Conservation (phyloP, 2,329 filamentous ascomycete species). For the Fusarium drepaniforme region DNA sequence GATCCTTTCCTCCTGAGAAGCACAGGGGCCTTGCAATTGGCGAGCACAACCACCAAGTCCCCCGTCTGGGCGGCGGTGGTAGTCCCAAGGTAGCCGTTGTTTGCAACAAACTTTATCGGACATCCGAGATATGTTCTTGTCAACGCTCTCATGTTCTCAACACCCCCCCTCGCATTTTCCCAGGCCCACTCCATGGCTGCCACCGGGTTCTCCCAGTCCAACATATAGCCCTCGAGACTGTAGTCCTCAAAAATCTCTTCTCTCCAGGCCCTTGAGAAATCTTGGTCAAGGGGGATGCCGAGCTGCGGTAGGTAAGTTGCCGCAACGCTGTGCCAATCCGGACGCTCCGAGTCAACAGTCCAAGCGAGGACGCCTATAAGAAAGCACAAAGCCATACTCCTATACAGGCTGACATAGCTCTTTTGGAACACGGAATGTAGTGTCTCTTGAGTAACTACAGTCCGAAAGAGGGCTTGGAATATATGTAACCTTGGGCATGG, state of each 20-base stretch:
- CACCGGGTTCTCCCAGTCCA: neutral
- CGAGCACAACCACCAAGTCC: neutral
- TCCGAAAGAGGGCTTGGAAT: neutral
- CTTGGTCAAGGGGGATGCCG: neutral
- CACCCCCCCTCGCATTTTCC: neutral
- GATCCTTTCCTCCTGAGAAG: neutral
- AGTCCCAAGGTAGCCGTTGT: neutral
- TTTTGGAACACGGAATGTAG: fast-evolving
- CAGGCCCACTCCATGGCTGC: neutral
- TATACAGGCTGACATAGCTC: fast-evolving
- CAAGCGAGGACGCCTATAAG: neutral
- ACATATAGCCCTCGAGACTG: too few species aligned
- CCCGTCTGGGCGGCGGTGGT: neutral
- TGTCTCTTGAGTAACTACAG: fast-evolving
- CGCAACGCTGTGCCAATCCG: neutral
- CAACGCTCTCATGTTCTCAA: neutral
- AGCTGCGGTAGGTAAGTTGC: neutral
- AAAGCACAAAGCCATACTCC: neutral
- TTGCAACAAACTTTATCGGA: neutral
- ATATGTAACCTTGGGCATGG: neutral
- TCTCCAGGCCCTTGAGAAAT: neutral
- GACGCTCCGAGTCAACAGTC: neutral
- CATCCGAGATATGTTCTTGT: fast-evolving
- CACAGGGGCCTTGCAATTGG: neutral
- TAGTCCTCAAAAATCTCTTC: neutral